Base-by-base conservation (phyloP, 176 grass and related monocot species). In the Carex cristatella region DNA sequence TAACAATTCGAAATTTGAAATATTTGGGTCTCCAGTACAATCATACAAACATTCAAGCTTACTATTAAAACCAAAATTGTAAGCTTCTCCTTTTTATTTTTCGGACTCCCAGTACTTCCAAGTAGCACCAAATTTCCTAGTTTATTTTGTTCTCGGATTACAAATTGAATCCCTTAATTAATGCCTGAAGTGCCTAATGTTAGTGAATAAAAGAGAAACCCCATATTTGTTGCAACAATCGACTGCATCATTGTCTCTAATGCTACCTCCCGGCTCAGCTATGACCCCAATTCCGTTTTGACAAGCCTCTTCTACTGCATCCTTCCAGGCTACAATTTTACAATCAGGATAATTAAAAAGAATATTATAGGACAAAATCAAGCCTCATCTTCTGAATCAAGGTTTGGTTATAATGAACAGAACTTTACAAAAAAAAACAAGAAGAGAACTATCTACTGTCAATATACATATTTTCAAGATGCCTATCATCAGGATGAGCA, bases 251-350 rank as follows among this genome's bases (percentile, higher is more conserved):
- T 65, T 72, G 80, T 98, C 95, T 86, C 92, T 87, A 19, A 90
- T 93, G 58, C 92, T 93, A 48, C 95, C 95, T 13, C 95, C 91
- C 0, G 92, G 95, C 83, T 98, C 84, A 1, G 91, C 89, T 31
- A 98, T 93, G 58, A 92, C 88, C 0, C 69, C 81, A 35, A 98
- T 48, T 14, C 95, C 91, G 0, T 90, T 88, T 80, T 88, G 61
- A 82, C 95, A 98, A 77, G 95, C 93, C 85, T 93, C 95, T 79
- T 98, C 93, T n/a, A 95, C 93, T 0, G 95, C 95, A n/a, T 98
- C 95, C 8, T 95, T 98, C 95, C 95, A 98, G n/a, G 95, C 95
- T 95, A 53, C 53, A 58, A 57, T 57, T 78, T 58, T 58, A 79
- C 6, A 28, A 63, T 51, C 48, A 51, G 48, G 8, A 27, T 27